Base-by-base conservation (phyloP, 495 filamentous ascomycete species). In the Mytilinidion resinicola region DNA sequence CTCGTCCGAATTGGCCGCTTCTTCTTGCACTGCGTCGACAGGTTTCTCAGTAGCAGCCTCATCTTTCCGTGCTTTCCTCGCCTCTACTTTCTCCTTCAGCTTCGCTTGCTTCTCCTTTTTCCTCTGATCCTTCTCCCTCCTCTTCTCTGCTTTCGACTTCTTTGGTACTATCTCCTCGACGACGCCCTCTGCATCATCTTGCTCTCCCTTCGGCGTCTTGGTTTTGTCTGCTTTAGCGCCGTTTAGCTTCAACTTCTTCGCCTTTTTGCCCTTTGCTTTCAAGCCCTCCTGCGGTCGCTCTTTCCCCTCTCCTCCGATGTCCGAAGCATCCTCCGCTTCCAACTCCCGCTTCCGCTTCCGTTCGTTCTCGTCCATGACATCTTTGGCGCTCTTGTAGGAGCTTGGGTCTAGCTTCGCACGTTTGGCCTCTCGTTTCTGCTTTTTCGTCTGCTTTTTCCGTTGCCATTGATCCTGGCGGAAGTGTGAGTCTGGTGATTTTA, bases 381-480 rank as follows among this genome's bases (percentile, higher is more conserved):
- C 90, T 70, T 92, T 84, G 55, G 91, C 89, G 33, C 69, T 72
- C 64, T 72, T 73, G 46, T 72, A 62, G n/a, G 66, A 65, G 8
- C 57, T 66, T 0, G 91, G 90, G 55, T 95, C 87, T 12, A 96
- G 80, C 73, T 95, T 96, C 39, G 88, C 90, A 53, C 66, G 67
- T 55, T 73, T 70, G 79, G 70, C 69, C 56, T 64, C 62, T 49
- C 61, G 56, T 52, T 51, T 50, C 59, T 67, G 44, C 41, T 71
- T 66, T 59, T 67, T 67, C 41, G 73, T 74, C 73, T 79, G 78
- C 65, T 75, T 75, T 58, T 72, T 73, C 19, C 55, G 59, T 42
- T 64, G 63, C 72, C 72, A 74, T 68, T 75, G 71, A 44, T 71
- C 70, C 66, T 73, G 57, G 10, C 43, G 14, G 42, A 12, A 36